Base-by-base conservation (phyloP, 768 basidiomycete species). In the Dacryopinax spathularia region DNA sequence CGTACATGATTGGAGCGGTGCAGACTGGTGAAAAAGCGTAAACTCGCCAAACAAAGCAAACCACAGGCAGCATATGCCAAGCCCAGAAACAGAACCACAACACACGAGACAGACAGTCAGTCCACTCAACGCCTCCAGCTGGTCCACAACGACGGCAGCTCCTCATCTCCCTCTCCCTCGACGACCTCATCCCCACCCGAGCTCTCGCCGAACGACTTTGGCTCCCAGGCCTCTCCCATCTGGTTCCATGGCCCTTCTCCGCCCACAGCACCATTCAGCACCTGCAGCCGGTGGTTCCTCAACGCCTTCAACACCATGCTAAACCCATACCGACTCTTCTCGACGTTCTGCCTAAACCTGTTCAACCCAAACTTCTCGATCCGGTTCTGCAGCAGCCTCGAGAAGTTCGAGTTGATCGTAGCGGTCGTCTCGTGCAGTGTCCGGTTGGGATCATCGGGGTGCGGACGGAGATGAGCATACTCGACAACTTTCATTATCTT, bases 401-500 rank as follows among this genome's bases (percentile, higher is more conserved):
- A 93, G 68, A 95, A 88, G 48, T 85, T 82, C 60, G 92, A 95
- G n/a, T 87, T 77, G 63, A 95, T 84, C 65, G 88, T 79, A 2
- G 89, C 93, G 66, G 93, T 90, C 1, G 90, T 94, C 18, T 82
- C 84, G 73, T 95, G 93, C 60, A 87, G 63, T 1, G 90, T 92
- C 12, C 27, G 37, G 31, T 29, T 22, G 56, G 33, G 22, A 33
- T 34, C 25, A 34, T 22, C 20, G 25, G 35, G 63, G 25, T 18
- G 33, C 61, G 59, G 63, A 44, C 65, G 56, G 44, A 65, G 59
- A 60, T 20, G 41, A 61, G 59, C 85, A 4, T 82, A 83, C 74
- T 98, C 94, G 66, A 91, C 84, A 34, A 95, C 87, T 70, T 90
- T 85, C 89, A 98, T 87, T 61, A 95, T 82, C 76, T 93, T 95